Percentiles rank a stretch among this genome's conserved stretches.
Evolutionary conservation across 2,329 filamentous ascomycete species (phyloP).

Genomic region (Sclerotinia sclerotiorum): DNA sequence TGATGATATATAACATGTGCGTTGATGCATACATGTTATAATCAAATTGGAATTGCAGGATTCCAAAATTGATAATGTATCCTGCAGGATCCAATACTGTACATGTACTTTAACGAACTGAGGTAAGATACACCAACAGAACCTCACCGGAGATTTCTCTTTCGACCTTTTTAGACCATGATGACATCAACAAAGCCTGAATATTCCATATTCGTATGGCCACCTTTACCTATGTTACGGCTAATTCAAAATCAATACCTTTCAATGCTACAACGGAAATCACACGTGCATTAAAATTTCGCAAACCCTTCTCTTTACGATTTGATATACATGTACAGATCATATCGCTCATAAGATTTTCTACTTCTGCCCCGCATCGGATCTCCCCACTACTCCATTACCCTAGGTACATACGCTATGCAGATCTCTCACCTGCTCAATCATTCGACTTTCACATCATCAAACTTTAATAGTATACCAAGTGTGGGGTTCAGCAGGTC

Average conservation of each 20-base stretch:
- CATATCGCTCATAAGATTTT: not conserved
- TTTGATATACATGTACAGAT: not conserved
- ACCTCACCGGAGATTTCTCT: not conserved
- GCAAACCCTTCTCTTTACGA: not conserved
- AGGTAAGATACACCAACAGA: not conserved
- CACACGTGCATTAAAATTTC: not conserved
- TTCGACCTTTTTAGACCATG: not conserved
- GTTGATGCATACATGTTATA: no score
- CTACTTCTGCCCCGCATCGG: not conserved
- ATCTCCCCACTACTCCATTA: not conserved
- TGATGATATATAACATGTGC: not conserved
- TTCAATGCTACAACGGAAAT: not conserved
- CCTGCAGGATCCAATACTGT: not conserved
- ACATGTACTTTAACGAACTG: not conserved
- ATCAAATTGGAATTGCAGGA: no score
- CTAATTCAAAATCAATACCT: not conserved
- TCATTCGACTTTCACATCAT: not conserved
- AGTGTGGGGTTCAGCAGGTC: not conserved
- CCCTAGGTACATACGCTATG: no score
- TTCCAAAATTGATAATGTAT: not conserved
- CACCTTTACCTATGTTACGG: not conserved
- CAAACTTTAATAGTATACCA: not conserved
- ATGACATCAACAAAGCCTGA: not conserved
- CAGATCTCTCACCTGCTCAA: not conserved
- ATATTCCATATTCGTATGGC: not conserved